A percentile compares a stretch with the other conserved stretches of the same genome.
phyloP scores from a whole-genome alignment of 75 land plant species.

The Chamaecyparis obtusa region DNA sequence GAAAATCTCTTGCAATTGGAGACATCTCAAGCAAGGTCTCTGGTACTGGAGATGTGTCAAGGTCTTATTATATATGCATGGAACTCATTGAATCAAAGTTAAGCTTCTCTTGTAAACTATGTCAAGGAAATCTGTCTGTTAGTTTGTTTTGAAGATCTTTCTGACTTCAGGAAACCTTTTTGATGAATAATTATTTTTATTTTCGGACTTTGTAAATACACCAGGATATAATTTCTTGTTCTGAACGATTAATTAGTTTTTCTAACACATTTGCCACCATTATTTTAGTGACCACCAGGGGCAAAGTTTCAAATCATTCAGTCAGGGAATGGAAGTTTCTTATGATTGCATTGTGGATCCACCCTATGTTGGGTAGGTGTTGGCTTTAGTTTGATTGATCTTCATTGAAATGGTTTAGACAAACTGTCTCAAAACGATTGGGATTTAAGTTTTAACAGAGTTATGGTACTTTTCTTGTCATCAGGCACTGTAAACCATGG shows the following conservation, averaged over 20 bases:
- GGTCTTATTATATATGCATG: neutral
- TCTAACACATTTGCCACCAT: constrained; percentile 8
- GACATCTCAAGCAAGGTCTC: too few relatives aligned
- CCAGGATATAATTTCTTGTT: neutral
- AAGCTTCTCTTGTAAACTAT: neutral
- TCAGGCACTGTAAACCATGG: constrained; percentile 77
- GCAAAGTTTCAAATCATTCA: constrained; percentile 29
- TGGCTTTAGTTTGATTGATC: neutral
- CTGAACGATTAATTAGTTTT: neutral
- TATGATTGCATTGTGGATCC: constrained; percentile 81
- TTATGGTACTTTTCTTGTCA: neutral
- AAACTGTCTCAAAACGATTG: neutral
- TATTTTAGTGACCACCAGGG: constrained; percentile 37
- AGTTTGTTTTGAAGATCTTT: neutral
- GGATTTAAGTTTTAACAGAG: neutral
- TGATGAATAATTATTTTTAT: neutral
- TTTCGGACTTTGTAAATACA: neutral
- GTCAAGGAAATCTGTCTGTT: neutral
- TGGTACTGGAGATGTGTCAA: too few relatives aligned
- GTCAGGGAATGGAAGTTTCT: constrained; percentile 24
- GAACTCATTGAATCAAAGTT: neutral
- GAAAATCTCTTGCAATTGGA: too few relatives aligned
- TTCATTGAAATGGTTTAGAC: neutral
- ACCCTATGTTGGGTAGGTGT: constrained; percentile 66
- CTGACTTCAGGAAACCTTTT: neutral